Conservation (phyloP, 495 filamentous ascomycete genomes). For the Penicillium malachiteum region DNA sequence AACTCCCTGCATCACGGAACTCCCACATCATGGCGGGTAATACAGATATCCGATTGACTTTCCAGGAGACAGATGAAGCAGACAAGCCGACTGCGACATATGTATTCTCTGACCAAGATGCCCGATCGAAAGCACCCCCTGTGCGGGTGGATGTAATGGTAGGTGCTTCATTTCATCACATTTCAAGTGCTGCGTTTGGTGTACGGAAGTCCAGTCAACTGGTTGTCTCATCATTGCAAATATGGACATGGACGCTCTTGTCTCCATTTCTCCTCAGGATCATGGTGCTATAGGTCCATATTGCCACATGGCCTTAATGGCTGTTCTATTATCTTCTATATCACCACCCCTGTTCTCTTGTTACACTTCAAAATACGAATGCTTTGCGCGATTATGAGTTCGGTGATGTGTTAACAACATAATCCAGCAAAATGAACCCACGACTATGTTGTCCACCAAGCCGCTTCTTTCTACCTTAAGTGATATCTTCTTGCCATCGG, state of each 20-base stretch:
- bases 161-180: slow-evolving; percentile 9
- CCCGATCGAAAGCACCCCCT: neutral
- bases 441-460: slow-evolving; percentile 26
- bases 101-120: slow-evolving; percentile 32
- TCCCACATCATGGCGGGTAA: slow-evolving; percentile 22
- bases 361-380: too few species aligned
- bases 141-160: slow-evolving; percentile 39
- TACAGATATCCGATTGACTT: slow-evolving; percentile 15
- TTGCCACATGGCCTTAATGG: neutral
- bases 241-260: neutral
- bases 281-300: neutral
- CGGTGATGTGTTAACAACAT: neutral
- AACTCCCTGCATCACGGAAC: slow-evolving; percentile 2
- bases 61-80: slow-evolving; percentile 42
- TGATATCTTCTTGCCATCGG: slow-evolving; percentile 80
- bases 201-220: too few species aligned
- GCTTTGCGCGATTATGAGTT: too few species aligned
- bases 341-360: too few species aligned
- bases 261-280: too few species aligned
- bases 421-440: slow-evolving; percentile 5
- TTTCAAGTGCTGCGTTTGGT: too few species aligned
- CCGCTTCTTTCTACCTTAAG: slow-evolving; percentile 30
- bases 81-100: slow-evolving; percentile 35
- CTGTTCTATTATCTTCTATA: neutral
- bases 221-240: too few species aligned